These are phyloP conservation scores for Globisporangium recalcitrans DNA, from an alignment of 352 stramenopile species.

Conservation along the genomic window DNA sequence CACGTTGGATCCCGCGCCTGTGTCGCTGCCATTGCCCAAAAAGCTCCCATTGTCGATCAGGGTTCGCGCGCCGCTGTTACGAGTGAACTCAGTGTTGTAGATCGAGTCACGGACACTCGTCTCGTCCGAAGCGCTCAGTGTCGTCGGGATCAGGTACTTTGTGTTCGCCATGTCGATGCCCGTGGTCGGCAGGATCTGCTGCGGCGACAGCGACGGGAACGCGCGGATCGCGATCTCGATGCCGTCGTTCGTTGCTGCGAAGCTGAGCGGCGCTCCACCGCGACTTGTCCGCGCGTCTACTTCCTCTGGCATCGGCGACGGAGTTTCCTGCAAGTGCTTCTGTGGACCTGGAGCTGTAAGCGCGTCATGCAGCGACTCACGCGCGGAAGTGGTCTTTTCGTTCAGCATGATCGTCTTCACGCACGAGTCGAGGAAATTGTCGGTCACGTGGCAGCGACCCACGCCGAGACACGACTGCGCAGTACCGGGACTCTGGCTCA, in stretches of 20 bases:
- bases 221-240: conserved; percentile 51
- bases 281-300: conserved; percentile 13
- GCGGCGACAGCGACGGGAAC: conserved; percentile 40
- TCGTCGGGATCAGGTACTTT: conserved; percentile 75
- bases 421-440: conserved; percentile 40
- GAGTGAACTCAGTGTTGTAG: conserved; percentile 14
- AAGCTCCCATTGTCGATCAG: conserved; percentile 70
- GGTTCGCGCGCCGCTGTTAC: conserved; percentile 31
- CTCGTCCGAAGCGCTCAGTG: conserved; percentile 30
- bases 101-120: conserved; percentile 4
- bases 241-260: conserved; percentile 15
- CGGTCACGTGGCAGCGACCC: conserved; percentile 47
- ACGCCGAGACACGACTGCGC: conserved; percentile 44
- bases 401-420: conserved; percentile 41
- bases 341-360: conserved; percentile 12
- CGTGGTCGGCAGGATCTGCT: conserved; percentile 50
- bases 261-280: conserved; percentile 11
- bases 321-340: conserved; percentile 12
- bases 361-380: conserved; percentile 21
- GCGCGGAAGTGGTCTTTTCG: conserved; percentile 37
- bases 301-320: conserved; percentile 2
- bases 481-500: conserved; percentile 38
- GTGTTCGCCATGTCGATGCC: conserved; percentile 68
- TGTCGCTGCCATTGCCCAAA: conserved; percentile 33
- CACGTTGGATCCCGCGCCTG: conserved; percentile 19